A percentile compares a stretch with the other conserved stretches of the same genome.
Conservation (phyloP, 768 basidiomycete species). For the Tylopilus sp. region DNA sequence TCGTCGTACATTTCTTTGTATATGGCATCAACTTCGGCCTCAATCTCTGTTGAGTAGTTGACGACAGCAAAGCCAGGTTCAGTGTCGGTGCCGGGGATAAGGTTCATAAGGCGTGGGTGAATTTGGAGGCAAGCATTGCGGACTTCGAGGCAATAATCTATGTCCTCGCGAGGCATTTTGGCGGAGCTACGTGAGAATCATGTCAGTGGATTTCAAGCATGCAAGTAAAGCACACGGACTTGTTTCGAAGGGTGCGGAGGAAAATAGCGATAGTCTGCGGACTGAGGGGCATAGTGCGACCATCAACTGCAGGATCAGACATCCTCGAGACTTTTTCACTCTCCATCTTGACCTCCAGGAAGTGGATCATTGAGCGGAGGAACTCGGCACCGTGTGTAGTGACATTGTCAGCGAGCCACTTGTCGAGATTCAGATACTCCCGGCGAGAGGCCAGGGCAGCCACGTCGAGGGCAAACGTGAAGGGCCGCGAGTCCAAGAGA, state of each 20-base stretch:
- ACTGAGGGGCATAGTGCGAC: slow-evolving; percentile 81
- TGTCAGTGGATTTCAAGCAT: slow-evolving; percentile 2
- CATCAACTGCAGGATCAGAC: slow-evolving; percentile 75
- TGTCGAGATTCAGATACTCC: slow-evolving; percentile 93
- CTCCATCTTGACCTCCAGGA: slow-evolving; percentile 90
- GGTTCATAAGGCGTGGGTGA: slow-evolving; percentile 93
- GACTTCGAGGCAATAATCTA: slow-evolving; percentile 85
- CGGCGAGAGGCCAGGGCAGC: slow-evolving; percentile 90
- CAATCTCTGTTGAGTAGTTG: slow-evolving; percentile 83
- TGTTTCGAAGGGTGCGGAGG: slow-evolving; percentile 81
- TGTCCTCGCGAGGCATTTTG: slow-evolving; percentile 72
- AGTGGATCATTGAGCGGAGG: slow-evolving; percentile 80
- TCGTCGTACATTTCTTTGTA: slow-evolving; percentile 99
- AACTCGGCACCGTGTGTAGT: slow-evolving; percentile 80
- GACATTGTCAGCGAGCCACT: slow-evolving; percentile 92
- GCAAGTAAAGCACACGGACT: slow-evolving; percentile 43
- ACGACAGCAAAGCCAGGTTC: slow-evolving; percentile 92
- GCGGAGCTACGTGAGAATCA: slow-evolving; percentile 48
- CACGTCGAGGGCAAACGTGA: slow-evolving; percentile 88
- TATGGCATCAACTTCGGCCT: slow-evolving; percentile 89
- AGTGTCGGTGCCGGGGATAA: slow-evolving; percentile 78
- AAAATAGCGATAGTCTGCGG: slow-evolving; percentile 90
- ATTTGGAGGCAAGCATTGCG: slow-evolving; percentile 92
- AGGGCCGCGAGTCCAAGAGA: slow-evolving; percentile 86
- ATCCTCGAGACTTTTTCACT: slow-evolving; percentile 75